Evolutionary conservation across 164 flowering plant species (phyloP).

Genomic region (Tinospora cordifolia): DNA sequence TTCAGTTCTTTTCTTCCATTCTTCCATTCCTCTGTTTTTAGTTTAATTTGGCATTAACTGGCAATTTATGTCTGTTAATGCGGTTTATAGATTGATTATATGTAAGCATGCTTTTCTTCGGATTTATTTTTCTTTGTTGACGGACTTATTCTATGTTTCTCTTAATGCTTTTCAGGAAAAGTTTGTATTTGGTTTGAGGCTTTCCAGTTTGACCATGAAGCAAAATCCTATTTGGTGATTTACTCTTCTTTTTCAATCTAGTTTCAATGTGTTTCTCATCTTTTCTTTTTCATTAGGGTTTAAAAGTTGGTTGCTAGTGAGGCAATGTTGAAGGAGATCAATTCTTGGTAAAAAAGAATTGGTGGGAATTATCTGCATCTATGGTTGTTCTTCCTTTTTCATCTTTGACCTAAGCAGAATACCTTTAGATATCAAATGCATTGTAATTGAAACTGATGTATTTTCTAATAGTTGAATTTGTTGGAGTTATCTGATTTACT

Average conservation of each 20-base stretch:
- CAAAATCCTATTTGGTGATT: conserved; percentile 52
- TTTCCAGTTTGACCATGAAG: conserved; percentile 66
- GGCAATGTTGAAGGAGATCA: not conserved
- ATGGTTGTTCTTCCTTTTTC: too few species aligned
- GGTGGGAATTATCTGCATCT: not conserved
- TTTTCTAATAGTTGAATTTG: too few species aligned
- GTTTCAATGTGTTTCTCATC: not conserved
- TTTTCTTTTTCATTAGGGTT: conserved; percentile 2
- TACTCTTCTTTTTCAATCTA: conserved; percentile 1
- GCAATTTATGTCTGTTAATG: too few species aligned
- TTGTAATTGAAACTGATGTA: too few species aligned
- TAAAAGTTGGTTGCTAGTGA: not conserved
- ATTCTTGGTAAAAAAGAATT: not conserved
- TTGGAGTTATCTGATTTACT: too few species aligned
- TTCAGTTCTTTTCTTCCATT: too few species aligned
- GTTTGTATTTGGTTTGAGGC: conserved; percentile 48
- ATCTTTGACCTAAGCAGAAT: too few species aligned
- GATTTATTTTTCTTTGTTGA: not conserved
- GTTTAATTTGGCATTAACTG: too few species aligned
- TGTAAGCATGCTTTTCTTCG: not conserved
- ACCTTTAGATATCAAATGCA: too few species aligned
- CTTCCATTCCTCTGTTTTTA: too few species aligned
- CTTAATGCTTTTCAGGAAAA: conserved; percentile 38
- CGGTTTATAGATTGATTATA: not conserved
- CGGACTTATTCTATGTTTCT: conserved; percentile 1